Percentiles rank a stretch among this genome's conserved stretches.
Evolutionary conservation across 371 early-diverging fungal species (phyloP).

Genomic region (Rhizopus microsporus): DNA sequence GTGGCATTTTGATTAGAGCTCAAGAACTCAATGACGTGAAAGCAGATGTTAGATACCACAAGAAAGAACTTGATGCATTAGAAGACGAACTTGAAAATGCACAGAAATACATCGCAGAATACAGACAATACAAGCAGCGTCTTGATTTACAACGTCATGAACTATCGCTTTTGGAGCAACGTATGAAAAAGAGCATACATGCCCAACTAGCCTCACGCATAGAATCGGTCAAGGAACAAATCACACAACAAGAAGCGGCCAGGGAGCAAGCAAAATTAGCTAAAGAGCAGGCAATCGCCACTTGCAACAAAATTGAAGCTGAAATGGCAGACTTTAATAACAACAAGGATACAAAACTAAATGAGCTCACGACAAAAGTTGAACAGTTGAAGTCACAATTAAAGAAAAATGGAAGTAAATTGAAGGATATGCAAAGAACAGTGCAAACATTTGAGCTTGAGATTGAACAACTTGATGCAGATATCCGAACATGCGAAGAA

Average conservation of each 20-base stretch:
- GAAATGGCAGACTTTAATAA: conserved; percentile 90
- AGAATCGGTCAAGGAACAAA: conserved; percentile 38
- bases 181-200: conserved; percentile 71
- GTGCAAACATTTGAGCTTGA: conserved; percentile 72
- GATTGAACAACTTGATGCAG: conserved; percentile 69
- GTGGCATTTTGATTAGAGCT: conserved; percentile 76
- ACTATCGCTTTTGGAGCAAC: conserved; percentile 66
- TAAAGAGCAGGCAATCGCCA: conserved; percentile 43
- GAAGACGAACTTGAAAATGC: conserved; percentile 44
- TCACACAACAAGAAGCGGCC: conserved; percentile 28
- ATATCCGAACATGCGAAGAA: conserved; percentile 56
- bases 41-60: conserved; percentile 48
- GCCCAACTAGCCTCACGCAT: conserved; percentile 59
- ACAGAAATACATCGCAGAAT: conserved; percentile 46
- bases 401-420: conserved; percentile 49
- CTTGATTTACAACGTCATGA: conserved; percentile 78
- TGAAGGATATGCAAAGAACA: conserved; percentile 71
- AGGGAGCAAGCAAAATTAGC: conserved; percentile 44
- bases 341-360: conserved; percentile 82
- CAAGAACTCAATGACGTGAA: conserved; percentile 66
- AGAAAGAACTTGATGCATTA: conserved; percentile 46
- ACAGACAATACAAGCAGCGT: conserved; percentile 54
- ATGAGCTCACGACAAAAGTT: conserved; percentile 73
- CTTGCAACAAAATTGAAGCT: conserved; percentile 65
- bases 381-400: conserved; percentile 56